Base-by-base conservation (phyloP, 495 filamentous ascomycete genomes). In the Talaromyces adpressus region DNA sequence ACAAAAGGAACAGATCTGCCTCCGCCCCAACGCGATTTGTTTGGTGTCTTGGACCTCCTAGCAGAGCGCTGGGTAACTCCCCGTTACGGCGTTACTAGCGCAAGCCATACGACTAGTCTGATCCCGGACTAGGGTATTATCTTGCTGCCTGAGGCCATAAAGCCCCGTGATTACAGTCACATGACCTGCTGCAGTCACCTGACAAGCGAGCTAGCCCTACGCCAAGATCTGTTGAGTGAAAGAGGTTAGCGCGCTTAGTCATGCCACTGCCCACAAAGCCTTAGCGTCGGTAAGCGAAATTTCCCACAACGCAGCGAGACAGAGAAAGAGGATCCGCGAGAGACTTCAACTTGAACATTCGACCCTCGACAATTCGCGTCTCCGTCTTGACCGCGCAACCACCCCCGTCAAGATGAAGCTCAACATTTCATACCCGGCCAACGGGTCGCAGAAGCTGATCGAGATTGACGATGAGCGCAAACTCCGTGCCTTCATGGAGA, bases 361-460 rank as follows among this genome's bases (percentile, higher is more conserved):
- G 77, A 79, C 77, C 77, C 20, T 53, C 61, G 47, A 53, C 47
- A 79, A 76, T 69, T 72, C 72, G 74, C 78, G 76, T 74, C 78
- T 77, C 75, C 77, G 78, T 80, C 78, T 80, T 80, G 77, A 80
- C 77, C 75, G 78, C 77, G 78, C 77, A 74, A 62, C 69, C 75
- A 62, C 69, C 75, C 70, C 72, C 75, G 78, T 79, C 78, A 80
- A 80, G 78, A 91, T 91, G 89, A 91, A 96, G 89, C 84, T 96
- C 85, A 96, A 97, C 87, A 93, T 97, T 82, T 95, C 91, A 79
- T 92, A 91, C 85, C 94, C 95, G 72, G 89, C 92, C 84, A 97
- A 98, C 83, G 94, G 94, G 87, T 91, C 91, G 70, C 94, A 98
- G 81, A 98, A 98, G 84, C 87, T 98, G 69, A 88, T 98, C 82